Conservation (phyloP, 495 filamentous ascomycete genomes). For the Chaetomidium leptoderma region DNA sequence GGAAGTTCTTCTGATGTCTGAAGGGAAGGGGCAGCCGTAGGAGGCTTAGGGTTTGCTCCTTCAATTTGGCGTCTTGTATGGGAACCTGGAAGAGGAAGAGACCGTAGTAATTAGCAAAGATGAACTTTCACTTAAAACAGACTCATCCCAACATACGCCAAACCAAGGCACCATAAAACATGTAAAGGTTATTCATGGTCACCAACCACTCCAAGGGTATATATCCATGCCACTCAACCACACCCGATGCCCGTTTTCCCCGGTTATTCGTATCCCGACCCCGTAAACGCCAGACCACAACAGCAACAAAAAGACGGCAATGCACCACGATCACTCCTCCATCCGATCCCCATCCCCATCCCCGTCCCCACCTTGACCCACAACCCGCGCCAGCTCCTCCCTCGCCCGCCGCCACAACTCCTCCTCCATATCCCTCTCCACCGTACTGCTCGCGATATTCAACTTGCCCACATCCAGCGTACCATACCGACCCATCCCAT, state of each 20-base stretch:
- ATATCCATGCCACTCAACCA: background rate
- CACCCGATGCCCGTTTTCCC: background rate
- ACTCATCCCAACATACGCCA: too few species aligned
- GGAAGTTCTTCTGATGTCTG: too few species aligned
- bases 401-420: constrained; percentile 67
- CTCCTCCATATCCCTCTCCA: constrained; percentile 71
- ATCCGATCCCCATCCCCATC: constrained; percentile 19
- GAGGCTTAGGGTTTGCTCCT: too few species aligned
- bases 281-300: background rate
- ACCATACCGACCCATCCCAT: constrained; percentile 55
- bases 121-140: too few species aligned
- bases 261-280: background rate
- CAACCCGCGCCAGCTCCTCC: constrained; percentile 26
- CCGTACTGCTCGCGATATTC: constrained; percentile 73
- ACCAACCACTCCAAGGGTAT: background rate
- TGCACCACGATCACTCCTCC: constrained; percentile 18
- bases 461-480: constrained; percentile 75
- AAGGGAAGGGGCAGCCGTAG: too few species aligned
- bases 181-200: background rate
- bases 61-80: too few species aligned
- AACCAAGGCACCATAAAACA: background rate
- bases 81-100: too few species aligned
- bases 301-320: too few species aligned
- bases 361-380: background rate
- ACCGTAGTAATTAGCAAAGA: too few species aligned